A percentile compares a stretch with the other conserved stretches of the same genome.
phyloP scores from a whole-genome alignment of 2,329 filamentous ascomycete genomes.

The Torrubiella hemipterigena region DNA sequence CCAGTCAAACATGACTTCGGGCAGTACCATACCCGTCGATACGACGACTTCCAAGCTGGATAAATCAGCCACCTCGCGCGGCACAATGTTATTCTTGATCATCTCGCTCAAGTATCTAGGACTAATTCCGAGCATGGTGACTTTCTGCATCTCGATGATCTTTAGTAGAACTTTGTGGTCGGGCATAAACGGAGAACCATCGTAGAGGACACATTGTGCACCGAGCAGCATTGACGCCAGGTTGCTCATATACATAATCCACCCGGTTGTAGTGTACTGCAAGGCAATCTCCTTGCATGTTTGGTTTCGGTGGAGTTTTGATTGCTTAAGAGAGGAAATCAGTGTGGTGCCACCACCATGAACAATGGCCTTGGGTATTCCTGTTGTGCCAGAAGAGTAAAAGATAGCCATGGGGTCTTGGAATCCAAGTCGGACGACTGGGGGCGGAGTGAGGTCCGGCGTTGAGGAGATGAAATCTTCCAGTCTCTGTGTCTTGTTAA shows the following conservation, averaged over 20 bases:
- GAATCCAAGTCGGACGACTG: slow-evolving; percentile 53
- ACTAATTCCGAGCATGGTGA: slow-evolving; percentile 64
- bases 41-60: slow-evolving; percentile 48
- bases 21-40: slow-evolving; percentile 72
- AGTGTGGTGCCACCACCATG: slow-evolving; percentile 59
- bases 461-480: slow-evolving; percentile 29
- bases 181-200: slow-evolving; percentile 70
- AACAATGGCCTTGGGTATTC: slow-evolving; percentile 75
- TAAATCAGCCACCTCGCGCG: slow-evolving; percentile 51
- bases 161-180: slow-evolving; percentile 51
- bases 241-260: slow-evolving; percentile 75
- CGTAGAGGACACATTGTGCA: slow-evolving; percentile 58
- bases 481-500: slow-evolving; percentile 36
- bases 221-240: slow-evolving; percentile 49
- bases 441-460: slow-evolving; percentile 19
- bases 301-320: slow-evolving; percentile 32
- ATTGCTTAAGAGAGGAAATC: slow-evolving; percentile 47
- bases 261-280: slow-evolving; percentile 59
- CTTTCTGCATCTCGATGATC: slow-evolving; percentile 48
- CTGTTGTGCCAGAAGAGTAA: slow-evolving; percentile 73
- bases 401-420: slow-evolving; percentile 67
- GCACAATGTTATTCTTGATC: slow-evolving; percentile 49
- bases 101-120: slow-evolving; percentile 69
- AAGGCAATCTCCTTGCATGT: slow-evolving; percentile 28
- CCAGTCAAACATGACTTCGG: slow-evolving; percentile 70